Conservation (phyloP, 805 yeast genomes). For the Alloascoidea africana region DNA sequence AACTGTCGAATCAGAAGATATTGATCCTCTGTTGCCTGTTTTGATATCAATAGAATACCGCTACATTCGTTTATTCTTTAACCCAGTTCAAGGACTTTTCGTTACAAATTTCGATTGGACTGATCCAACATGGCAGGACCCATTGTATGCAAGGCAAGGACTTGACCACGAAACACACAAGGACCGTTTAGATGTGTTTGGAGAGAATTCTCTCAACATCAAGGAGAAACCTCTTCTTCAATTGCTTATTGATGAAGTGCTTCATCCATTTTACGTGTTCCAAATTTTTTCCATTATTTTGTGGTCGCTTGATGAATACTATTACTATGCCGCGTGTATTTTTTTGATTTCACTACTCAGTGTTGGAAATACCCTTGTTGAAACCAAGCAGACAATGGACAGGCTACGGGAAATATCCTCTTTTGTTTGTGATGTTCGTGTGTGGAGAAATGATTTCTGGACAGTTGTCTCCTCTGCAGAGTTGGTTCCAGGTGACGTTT, state of each 20-base stretch:
- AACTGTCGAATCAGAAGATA: constrained; percentile 19
- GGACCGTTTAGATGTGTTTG: constrained; percentile 63
- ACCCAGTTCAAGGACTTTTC: constrained; percentile 79
- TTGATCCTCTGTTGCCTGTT: constrained; percentile 55
- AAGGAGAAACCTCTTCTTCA: constrained; percentile 52
- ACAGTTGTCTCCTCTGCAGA: constrained; percentile 60
- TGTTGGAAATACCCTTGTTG: constrained; percentile 67
- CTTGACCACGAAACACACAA: constrained; percentile 53
- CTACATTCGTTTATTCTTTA: constrained; percentile 67
- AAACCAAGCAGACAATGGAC: constrained; percentile 61
- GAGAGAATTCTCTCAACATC: constrained; percentile 58
- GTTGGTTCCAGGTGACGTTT: constrained; percentile 91
- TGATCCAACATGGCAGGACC: constrained; percentile 57
- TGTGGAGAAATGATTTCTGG: constrained; percentile 90
- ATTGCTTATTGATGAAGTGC: constrained; percentile 69
- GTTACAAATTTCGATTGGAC: constrained; percentile 79
- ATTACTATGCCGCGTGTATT: constrained; percentile 88
- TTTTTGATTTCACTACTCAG: constrained; percentile 74
- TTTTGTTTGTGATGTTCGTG: constrained; percentile 72
- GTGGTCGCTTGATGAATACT: constrained; percentile 88
- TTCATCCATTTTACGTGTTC: constrained; percentile 92
- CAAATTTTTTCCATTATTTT: constrained; percentile 84
- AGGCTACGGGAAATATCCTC: constrained; percentile 62
- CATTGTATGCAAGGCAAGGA: constrained; percentile 31
- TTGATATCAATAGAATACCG: constrained; percentile 67